Evolutionary conservation across 1,284 basidiomycete genomes (phyloP), one percentile per base, ranked within the genome.

Genomic region (Vanrija sp.): DNA sequence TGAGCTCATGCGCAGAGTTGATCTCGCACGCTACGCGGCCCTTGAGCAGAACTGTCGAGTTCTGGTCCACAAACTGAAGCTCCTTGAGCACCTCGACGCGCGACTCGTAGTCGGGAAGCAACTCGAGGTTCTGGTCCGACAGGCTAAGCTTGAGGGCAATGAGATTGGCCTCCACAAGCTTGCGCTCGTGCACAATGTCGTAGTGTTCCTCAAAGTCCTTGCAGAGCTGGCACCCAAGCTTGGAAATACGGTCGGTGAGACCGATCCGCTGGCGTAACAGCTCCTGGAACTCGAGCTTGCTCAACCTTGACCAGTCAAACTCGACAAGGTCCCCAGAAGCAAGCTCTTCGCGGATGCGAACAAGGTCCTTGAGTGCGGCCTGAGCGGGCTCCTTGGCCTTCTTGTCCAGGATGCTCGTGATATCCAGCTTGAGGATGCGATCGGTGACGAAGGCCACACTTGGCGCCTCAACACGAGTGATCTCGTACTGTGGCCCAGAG

Each of bases 11-110:
- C 4, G 89, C 91, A 6, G 94, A 97, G 74, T 98, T 98, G 75
- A 99, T 97, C 91, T 98, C 96, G 80, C 96, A 98, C 19, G 96
- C 96, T 10, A 98, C 96, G 46, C 96, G 85, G 12, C 96, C 96
- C 73, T 99, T 99, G 57, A 98, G 82, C 23, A 93, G 82, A 1
- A 99, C 94, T 0, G 93, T 98, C 29, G 89, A 87, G 65, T 95
- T 90, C 46, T 92, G 88, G 71, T 96, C 88, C 65, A 97, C 90
- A 73, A 96, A 95, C 60, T 89, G 86, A 23, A 99, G 82, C 51
- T 90, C 88, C 69, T 95, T 88, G 46, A 99, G 82, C 1, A 98
- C 95, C 29, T 84, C 85, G 23, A 98, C 86, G 23, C 95, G 83
- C 71, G 94, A 91, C 72, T 98, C 89, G 75, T 98, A 99, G 73